Evolutionary conservation across 352 stramenopile genomes (phyloP).

Genomic region (Pythium brachiatum): DNA sequence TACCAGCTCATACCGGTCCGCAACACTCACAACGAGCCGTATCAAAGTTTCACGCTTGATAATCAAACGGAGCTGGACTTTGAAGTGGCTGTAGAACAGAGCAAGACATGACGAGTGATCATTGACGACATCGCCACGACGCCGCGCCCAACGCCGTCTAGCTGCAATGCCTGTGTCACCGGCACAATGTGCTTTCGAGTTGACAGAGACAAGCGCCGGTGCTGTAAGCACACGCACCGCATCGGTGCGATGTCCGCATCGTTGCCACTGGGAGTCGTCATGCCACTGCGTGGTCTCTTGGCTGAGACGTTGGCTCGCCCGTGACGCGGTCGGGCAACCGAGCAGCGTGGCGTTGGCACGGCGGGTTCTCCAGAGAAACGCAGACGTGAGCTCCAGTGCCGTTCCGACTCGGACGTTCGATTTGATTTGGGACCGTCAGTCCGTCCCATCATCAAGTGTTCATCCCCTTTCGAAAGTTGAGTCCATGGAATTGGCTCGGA

Average conservation of each 20-base stretch:
- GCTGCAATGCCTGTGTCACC: too few species aligned
- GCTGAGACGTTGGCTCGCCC: too few species aligned
- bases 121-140: too few species aligned
- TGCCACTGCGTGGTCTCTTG: background rate
- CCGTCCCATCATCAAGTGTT: background rate
- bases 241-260: background rate
- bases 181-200: too few species aligned
- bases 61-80: too few species aligned
- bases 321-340: too few species aligned
- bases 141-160: too few species aligned
- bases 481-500: background rate
- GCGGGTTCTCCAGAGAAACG: background rate
- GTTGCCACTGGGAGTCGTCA: background rate
- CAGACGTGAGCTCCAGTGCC: constrained; percentile 7
- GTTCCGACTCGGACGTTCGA: background rate
- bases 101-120: too few species aligned
- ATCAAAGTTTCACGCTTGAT: too few species aligned
- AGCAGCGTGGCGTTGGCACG: background rate
- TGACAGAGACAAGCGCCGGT: background rate
- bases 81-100: too few species aligned
- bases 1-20: too few species aligned
- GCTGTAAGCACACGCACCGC: background rate
- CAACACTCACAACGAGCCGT: too few species aligned
- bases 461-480: background rate
- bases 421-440: background rate